These are phyloP conservation scores for Diaporthe eres DNA, from an alignment of 2,329 filamentous ascomycete species.

Conservation along the genomic window DNA sequence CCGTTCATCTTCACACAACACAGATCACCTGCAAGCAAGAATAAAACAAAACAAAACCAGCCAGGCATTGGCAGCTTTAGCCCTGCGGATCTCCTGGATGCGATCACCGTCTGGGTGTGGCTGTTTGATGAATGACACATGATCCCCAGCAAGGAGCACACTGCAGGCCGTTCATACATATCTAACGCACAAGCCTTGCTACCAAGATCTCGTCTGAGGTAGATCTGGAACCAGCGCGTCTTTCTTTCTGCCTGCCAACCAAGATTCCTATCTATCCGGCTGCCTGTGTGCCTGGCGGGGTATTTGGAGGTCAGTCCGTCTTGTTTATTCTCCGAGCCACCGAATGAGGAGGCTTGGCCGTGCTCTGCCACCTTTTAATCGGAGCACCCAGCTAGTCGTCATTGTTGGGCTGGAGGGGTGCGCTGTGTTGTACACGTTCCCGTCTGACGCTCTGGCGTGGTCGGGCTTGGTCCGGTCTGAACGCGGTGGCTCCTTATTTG, in stretches of 20 bases:
- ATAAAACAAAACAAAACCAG: not conserved
- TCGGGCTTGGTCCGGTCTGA: conserved; percentile 16
- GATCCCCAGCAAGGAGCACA: conserved; percentile 24
- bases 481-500: conserved; percentile 41
- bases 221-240: not conserved
- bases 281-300: conserved; percentile 24
- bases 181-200: conserved; percentile 14
- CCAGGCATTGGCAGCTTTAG: not conserved
- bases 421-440: conserved; percentile 13
- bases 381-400: conserved; percentile 9
- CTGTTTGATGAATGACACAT: conserved; percentile 23
- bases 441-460: conserved; percentile 19
- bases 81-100: conserved; percentile 8
- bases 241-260: not conserved
- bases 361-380: conserved; percentile 25
- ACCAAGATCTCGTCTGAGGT: conserved; percentile 23
- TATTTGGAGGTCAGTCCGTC: not conserved
- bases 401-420: conserved; percentile 3
- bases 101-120: conserved; percentile 17
- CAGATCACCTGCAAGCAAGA: not conserved
- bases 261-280: conserved; percentile 15
- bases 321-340: conserved; percentile 17
- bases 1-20: not conserved
- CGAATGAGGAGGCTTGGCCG: conserved; percentile 29
- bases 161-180: not conserved